A percentile compares a stretch with the other conserved stretches of the same genome.
phyloP scores from a whole-genome alignment of 192 early-diverging fungal species.

The Jimgerdemannia flammicorona region DNA sequence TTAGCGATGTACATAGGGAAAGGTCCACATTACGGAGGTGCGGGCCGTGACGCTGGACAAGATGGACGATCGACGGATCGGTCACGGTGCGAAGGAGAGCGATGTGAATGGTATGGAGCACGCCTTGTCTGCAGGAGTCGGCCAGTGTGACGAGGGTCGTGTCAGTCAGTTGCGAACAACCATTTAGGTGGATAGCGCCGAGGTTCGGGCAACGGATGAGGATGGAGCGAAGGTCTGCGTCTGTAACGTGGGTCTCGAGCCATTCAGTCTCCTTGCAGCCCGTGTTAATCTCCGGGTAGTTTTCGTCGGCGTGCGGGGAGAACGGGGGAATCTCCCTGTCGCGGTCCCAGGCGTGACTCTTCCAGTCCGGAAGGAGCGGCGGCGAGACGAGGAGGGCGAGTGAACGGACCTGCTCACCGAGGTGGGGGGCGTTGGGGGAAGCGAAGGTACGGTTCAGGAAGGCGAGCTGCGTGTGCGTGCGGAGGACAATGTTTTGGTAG shows the following conservation, averaged over 20 bases:
- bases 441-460: not conserved
- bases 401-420: not conserved
- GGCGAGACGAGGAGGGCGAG: not conserved
- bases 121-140: not conserved
- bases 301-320: not conserved
- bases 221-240: not conserved
- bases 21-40: not conserved
- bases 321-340: not conserved
- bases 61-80: not conserved
- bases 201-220: not conserved
- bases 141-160: not conserved
- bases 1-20: not conserved
- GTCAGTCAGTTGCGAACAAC: not conserved
- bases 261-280: slow-evolving; percentile 1
- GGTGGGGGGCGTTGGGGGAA: not conserved
- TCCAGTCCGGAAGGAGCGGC: not conserved
- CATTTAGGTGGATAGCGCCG: not conserved
- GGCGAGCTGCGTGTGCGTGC: not conserved
- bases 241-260: not conserved
- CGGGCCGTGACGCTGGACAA: not conserved
- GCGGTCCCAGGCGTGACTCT: not conserved
- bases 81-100: not conserved
- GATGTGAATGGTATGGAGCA: not conserved
- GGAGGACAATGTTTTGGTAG: not conserved
- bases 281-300: slow-evolving; percentile 1